A percentile compares a stretch with the other conserved stretches of the same genome.
Conservation (phyloP, 2,329 filamentous ascomycete genomes). For the Talaromyces sp. region DNA sequence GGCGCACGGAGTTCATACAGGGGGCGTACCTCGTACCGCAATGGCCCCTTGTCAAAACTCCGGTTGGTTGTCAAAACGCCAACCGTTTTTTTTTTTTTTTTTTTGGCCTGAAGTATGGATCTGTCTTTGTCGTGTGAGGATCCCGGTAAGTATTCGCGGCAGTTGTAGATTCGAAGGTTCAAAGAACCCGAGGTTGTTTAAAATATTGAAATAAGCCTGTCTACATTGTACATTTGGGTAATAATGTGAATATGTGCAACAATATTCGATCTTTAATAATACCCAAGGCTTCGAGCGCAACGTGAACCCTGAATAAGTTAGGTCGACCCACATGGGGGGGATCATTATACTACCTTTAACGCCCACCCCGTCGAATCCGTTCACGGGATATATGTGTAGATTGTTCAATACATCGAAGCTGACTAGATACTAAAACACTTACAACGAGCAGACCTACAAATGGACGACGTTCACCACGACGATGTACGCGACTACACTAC, state of each 20-base stretch:
- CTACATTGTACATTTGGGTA: background rate
- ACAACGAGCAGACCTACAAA: background rate
- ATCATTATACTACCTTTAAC: background rate
- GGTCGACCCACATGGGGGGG: background rate
- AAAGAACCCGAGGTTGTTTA: background rate
- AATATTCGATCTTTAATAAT: background rate
- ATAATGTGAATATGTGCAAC: background rate
- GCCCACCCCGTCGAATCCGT: background rate
- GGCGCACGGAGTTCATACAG: background rate
- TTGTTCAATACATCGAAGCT: background rate
- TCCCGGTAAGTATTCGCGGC: background rate
- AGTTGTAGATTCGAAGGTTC: background rate
- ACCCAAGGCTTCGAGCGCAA: background rate
- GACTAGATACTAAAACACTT: background rate
- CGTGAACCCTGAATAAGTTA: background rate
- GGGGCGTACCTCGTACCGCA: background rate
- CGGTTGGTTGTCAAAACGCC: background rate
- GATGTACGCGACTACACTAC: background rate
- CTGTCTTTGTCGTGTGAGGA: background rate
- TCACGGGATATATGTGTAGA: background rate
- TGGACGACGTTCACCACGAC: background rate
- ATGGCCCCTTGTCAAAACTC: background rate
- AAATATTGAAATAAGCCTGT: too few relatives aligned
- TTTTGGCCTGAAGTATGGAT: background rate
- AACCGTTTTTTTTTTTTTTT: background rate